Percentiles rank a stretch among this genome's conserved stretches.
Conservation (phyloP, 768 basidiomycete genomes). For the Tephrocybe sp. region DNA sequence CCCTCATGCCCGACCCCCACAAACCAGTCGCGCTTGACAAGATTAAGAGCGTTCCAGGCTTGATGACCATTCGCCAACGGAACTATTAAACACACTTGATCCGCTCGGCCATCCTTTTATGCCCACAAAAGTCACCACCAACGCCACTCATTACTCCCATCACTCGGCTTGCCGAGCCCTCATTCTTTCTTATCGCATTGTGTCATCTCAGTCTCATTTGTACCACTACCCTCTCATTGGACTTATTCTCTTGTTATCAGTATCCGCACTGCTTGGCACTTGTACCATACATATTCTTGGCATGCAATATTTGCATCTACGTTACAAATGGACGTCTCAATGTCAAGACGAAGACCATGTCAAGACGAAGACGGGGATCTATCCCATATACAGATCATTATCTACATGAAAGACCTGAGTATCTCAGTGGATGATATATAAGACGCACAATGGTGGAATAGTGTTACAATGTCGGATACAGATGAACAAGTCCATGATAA, state of each 20-base stretch:
- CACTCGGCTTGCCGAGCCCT: neutral
- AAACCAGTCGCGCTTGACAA: constrained; percentile 61
- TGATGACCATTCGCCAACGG: constrained; percentile 69
- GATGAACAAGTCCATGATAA: too few relatives aligned
- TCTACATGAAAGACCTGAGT: neutral
- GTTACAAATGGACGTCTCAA: neutral
- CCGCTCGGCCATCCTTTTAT: neutral
- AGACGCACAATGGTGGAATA: neutral
- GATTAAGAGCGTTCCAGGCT: constrained; percentile 60
- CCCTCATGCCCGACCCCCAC: constrained; percentile 50
- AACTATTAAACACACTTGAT: constrained; percentile 19
- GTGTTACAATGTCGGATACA: neutral
- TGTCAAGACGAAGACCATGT: too few relatives aligned
- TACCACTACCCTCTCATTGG: neutral
- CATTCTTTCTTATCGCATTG: neutral
- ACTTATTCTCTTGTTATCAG: too few relatives aligned
- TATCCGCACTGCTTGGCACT: neutral
- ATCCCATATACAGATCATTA: neutral
- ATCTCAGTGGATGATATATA: neutral
- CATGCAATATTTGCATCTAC: too few relatives aligned
- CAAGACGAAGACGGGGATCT: neutral
- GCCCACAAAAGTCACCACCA: neutral
- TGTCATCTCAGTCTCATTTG: constrained; percentile 3
- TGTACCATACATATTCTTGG: too few relatives aligned
- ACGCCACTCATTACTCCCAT: neutral